Evolutionary conservation across 139 green algal genomes (phyloP), one percentile per base, ranked within the genome.

Genomic region (Mesotaenium endlicherianum): DNA sequence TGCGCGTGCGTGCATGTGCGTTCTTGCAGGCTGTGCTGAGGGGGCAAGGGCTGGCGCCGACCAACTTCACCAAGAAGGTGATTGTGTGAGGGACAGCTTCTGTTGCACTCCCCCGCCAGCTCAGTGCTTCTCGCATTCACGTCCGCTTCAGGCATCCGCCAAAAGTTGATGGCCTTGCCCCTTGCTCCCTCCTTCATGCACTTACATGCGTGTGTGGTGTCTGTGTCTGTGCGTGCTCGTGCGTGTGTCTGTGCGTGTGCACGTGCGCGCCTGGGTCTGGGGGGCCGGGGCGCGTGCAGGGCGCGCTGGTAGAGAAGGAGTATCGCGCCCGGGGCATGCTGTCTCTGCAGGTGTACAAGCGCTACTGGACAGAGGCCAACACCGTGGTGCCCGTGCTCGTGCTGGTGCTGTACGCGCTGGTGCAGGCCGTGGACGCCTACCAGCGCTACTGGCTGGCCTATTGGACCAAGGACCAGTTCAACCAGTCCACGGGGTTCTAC

Each of bases 381-480:
- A 39, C 5, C n/a, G 16, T 77, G 17, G 38, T 84, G 26, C 82
- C 82, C 3, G 16, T 77, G 59, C 36, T 49, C 3, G 59, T 88
- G 34, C 43, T 88, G 1, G 5, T 91, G 5, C 64, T 94, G 40
- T 94, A 92, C 34, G 77, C 53, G 0, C 1, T 86, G 2, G 75
- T 83, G 41, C 82, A 88, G 20, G 58, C 49, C 11, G 55, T 88
- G 3, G 82, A 88, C 30, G 82, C 75, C 20, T 88, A 69, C 75
- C 40, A 74, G 0, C 58, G 75, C n/a, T 88, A 82, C 26, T 96
- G 93, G 93, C 86, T 95, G 42, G 91, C 90, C 36, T 87, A 92
- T 50, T 97, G 93, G 93, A 91, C 91, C 36, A 64, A 57, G 30
- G 86, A 95, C 77, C 43, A 88, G 34, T 93, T 90, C 85, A 31